These are phyloP conservation scores for Pholiota molesta DNA, from an alignment of 768 basidiomycete genomes.

Conservation along the genomic window DNA sequence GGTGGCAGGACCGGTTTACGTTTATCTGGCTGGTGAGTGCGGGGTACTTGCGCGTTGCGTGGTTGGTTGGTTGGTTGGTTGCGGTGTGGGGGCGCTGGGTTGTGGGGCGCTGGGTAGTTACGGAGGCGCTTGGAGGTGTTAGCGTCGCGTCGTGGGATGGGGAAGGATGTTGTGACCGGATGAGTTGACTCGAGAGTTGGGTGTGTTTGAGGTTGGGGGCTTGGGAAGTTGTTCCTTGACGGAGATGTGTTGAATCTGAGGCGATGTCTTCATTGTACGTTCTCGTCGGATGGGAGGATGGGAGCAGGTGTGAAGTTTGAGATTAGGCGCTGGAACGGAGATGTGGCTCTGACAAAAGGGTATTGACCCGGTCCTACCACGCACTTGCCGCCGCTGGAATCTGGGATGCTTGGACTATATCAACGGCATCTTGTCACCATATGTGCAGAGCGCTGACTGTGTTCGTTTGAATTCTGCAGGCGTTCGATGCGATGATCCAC, in stretches of 20 bases:
- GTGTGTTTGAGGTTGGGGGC: background rate
- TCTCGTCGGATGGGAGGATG: no score
- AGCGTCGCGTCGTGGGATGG: no score
- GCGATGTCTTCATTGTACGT: no score
- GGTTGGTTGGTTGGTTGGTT: no score
- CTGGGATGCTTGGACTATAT: no score
- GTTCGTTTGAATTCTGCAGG: conserved; percentile 37
- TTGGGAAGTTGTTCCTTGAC: background rate
- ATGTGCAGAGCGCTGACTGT: background rate
- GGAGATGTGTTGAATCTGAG: background rate
- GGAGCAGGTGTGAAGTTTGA: no score
- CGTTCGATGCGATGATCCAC: conserved; percentile 82
- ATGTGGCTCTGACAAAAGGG: no score
- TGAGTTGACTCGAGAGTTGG: background rate
- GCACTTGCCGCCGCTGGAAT: no score
- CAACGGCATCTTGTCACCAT: no score
- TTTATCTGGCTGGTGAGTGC: conserved; percentile 78
- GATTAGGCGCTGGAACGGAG: no score
- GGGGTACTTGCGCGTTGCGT: background rate
- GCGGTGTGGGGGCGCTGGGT: background rate
- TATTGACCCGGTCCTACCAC: no score
- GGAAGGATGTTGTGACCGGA: no score
- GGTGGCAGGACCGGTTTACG: conserved; percentile 65
- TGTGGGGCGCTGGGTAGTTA: background rate
- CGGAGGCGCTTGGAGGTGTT: background rate